These are phyloP conservation scores for Penicillium sclerotigenum DNA, from an alignment of 2,329 filamentous ascomycete species.

Conservation along the genomic window DNA sequence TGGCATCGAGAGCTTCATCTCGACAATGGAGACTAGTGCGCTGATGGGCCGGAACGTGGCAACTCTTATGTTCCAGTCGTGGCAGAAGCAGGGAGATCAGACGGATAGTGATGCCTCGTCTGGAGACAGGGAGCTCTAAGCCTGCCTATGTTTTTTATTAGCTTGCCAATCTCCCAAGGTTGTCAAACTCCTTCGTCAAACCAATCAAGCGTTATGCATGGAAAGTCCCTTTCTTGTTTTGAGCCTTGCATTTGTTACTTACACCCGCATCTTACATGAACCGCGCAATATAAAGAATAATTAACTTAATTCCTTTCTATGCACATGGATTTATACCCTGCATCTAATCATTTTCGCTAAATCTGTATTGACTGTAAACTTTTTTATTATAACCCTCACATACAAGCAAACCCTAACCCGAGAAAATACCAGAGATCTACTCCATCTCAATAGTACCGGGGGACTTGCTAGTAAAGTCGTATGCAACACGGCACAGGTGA, in stretches of 20 bases:
- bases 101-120: background rate
- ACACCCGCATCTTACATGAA: background rate
- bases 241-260: background rate
- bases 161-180: background rate
- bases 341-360: slow-evolving; percentile 6
- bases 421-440: slow-evolving; percentile 9
- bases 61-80: slow-evolving; percentile 54
- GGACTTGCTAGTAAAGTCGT: slow-evolving; percentile 50
- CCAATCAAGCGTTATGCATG: background rate
- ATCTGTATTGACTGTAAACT: background rate
- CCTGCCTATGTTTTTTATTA: background rate
- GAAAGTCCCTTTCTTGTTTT: background rate
- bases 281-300: background rate
- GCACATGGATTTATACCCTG: slow-evolving; percentile 14
- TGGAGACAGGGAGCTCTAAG: background rate
- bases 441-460: slow-evolving; percentile 29
- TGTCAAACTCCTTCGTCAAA: background rate
- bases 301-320: slow-evolving; percentile 11
- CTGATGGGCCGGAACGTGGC: slow-evolving; percentile 71
- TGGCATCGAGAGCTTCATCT: slow-evolving; percentile 87
- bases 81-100: slow-evolving; percentile 36
- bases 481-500: slow-evolving; percentile 67
- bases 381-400: slow-evolving; percentile 9
- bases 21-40: slow-evolving; percentile 94
- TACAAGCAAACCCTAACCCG: too few species aligned